Conservation (phyloP, 371 early-diverging fungal species). For the Mucor sp. region DNA sequence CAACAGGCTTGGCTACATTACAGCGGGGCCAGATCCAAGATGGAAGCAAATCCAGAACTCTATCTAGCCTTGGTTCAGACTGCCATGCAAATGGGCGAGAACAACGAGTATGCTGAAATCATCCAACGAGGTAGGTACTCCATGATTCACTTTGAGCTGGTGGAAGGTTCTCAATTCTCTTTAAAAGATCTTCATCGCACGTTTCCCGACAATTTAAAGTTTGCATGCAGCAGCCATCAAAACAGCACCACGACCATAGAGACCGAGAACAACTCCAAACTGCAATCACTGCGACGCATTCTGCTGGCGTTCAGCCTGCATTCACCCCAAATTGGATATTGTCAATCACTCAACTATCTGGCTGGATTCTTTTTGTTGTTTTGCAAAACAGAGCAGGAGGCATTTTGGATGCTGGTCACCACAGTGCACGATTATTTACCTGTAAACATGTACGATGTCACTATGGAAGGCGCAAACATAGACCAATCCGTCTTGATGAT, state of each 20-base stretch:
- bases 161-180: not conserved
- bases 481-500: conserved; percentile 77
- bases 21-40: conserved; percentile 71
- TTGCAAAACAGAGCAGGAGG: conserved; percentile 74
- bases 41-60: conserved; percentile 58
- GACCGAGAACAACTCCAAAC: conserved; percentile 52
- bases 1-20: conserved; percentile 80
- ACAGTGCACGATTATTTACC: conserved; percentile 78
- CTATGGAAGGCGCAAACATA: conserved; percentile 78
- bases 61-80: conserved; percentile 59
- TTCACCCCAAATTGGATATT: conserved; percentile 78
- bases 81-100: conserved; percentile 52
- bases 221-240: conserved; percentile 39
- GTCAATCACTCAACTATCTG: conserved; percentile 83
- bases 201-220: conserved; percentile 81
- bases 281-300: conserved; percentile 72
- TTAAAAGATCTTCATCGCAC: conserved; percentile 77
- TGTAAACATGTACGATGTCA: conserved; percentile 76
- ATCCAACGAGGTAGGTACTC: conserved; percentile 48
- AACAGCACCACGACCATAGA: not conserved
- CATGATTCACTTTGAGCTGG: not conserved
- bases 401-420: conserved; percentile 83
- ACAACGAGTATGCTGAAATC: conserved; percentile 64
- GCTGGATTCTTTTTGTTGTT: conserved; percentile 79
- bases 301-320: conserved; percentile 71